Conservation (phyloP, 371 early-diverging fungal species). For the Batkoa obscura region DNA sequence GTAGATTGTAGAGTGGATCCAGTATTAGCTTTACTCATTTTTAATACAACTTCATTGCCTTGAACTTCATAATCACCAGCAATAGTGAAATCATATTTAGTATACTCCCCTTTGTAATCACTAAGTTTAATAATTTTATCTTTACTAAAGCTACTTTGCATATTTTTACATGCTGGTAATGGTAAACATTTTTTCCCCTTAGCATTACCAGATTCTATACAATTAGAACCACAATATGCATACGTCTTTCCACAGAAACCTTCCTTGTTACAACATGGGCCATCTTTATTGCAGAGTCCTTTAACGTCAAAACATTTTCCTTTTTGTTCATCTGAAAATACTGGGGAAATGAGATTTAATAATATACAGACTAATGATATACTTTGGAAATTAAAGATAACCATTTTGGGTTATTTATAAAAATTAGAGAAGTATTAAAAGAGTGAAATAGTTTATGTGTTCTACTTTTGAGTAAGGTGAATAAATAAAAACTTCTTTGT, state of each 20-base stretch:
- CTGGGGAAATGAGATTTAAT: no score
- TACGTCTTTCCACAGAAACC: slow-evolving; percentile 6
- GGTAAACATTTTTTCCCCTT: background rate
- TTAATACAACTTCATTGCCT: background rate
- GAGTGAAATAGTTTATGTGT: no score
- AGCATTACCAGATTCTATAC: background rate
- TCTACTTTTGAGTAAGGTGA: no score
- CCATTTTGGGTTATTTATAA: no score
- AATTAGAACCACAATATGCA: background rate
- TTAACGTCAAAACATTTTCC: no score
- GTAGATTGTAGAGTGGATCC: slow-evolving; percentile 2
- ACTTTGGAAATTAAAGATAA: no score
- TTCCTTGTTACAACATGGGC: slow-evolving; percentile 4
- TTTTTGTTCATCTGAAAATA: no score
- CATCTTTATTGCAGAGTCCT: background rate
- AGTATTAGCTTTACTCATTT: background rate
- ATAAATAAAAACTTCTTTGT: no score
- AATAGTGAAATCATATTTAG: background rate
- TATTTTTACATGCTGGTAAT: background rate
- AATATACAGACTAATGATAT: no score
- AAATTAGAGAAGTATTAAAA: no score
- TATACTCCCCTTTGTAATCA: background rate
- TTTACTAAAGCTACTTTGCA: background rate
- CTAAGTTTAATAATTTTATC: background rate
- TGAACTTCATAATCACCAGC: slow-evolving; percentile 2